Base-by-base conservation (phyloP, 2,329 filamentous ascomycete genomes). In the Stachybotrys elegans region DNA sequence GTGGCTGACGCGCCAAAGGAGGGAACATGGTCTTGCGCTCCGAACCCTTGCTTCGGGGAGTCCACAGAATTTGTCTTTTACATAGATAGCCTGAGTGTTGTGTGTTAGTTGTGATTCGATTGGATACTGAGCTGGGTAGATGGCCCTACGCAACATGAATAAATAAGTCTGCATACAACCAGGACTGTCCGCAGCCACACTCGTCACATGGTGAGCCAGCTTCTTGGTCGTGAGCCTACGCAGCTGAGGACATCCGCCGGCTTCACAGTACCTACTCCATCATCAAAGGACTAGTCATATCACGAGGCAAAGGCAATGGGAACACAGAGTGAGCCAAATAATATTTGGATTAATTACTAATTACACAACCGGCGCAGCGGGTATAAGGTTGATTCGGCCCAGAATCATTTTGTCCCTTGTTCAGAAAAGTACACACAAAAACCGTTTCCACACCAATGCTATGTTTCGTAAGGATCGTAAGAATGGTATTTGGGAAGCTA, bases 1-100 rank as follows among this genome's bases (percentile, higher is more conserved):
- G 53, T 45, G 59, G 47, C 60, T 59, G 43, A 59, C 62, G 58
- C 22, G 55, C 47, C 13, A 53, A 57, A 6, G 63, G 57, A 13
- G 62, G 58, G 22, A 59, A 62, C 29, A n/a, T 17, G 1, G 67
- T 65, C 3, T 69, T 53, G 5, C 49, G 58, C 3, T 66, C 65
- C 16, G 64, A 45, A 16, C 65, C 61, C 6, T 65, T 63, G 22
- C 66, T 67, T 38, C 71, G 66, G 4, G 72, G 70, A 6, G 74
- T 77, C 78, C 78, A 81, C 3, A 82, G 60, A 40, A 74, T 65
- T n/a, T n/a, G n/a, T n/a, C n/a, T n/a, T n/a, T n/a, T n/a, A n/a
- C n/a, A n/a, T n/a, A n/a, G n/a, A n/a, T n/a, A n/a, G n/a, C n/a
- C n/a, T n/a, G n/a, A n/a, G n/a, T n/a, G n/a, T n/a, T n/a, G n/a